A percentile compares a stretch with the other conserved stretches of the same genome.
These are phyloP conservation scores for Ogataea hybrid DNA, from an alignment of 1,139 yeast species.

Conservation along the genomic window DNA sequence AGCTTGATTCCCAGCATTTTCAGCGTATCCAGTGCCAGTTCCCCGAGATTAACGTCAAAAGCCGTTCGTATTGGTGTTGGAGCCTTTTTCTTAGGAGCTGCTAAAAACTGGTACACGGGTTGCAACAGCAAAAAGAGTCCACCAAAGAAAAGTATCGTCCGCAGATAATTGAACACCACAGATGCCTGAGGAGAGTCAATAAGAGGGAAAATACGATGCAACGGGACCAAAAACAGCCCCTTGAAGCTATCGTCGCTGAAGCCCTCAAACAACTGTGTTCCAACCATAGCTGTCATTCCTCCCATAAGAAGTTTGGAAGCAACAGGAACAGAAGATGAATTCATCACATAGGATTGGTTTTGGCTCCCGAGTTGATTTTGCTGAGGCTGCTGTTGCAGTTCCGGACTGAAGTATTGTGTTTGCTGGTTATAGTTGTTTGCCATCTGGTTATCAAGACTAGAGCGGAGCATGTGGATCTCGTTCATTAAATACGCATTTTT, in stretches of 20 bases:
- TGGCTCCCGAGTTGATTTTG: not conserved
- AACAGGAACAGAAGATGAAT: constrained; percentile 16
- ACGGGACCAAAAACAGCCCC: constrained; percentile 26
- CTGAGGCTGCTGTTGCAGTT: not conserved
- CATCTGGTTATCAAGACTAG: constrained; percentile 14
- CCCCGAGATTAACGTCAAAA: not conserved
- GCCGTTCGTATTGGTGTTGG: not conserved
- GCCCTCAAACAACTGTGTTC: constrained; percentile 26
- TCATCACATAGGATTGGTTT: not conserved
- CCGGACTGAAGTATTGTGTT: constrained; percentile 4
- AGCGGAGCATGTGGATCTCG: constrained; percentile 38
- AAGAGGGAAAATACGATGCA: constrained; percentile 24
- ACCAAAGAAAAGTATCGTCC: constrained; percentile 15
- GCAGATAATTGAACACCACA: constrained; percentile 10
- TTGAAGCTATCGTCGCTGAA: constrained; percentile 15
- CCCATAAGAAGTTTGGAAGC: constrained; percentile 30
- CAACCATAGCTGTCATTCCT: constrained; percentile 33
- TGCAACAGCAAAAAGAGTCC: constrained; percentile 22
- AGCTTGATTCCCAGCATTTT: constrained; percentile 10
- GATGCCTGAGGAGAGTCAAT: constrained; percentile 16
- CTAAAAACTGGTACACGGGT: constrained; percentile 12
- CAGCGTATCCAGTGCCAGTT: constrained; percentile 7
- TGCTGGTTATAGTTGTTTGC: constrained; percentile 13
- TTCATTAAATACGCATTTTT: constrained; percentile 57
- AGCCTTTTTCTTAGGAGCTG: constrained; percentile 1